Evolutionary conservation across 306 rosid genomes (phyloP), one percentile per base, ranked within the genome.

Genomic region (Cicer bijugum): DNA sequence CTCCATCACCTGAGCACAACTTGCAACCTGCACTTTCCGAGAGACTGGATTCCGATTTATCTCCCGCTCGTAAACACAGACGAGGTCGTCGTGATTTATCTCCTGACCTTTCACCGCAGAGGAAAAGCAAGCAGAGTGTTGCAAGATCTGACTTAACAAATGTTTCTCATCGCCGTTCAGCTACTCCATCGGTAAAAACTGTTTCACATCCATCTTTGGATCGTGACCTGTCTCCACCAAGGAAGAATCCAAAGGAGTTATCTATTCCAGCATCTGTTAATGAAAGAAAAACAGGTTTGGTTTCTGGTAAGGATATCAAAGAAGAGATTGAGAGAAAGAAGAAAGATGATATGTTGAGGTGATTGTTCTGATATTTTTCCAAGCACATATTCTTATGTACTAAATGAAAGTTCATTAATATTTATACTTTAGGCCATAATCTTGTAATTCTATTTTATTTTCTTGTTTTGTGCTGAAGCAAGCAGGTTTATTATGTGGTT

Each of bases 251-350:
- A 20, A 88, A 85, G 78, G 84, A 81, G 37, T 20, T 12, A 3
- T 66, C 89, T 20, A 66, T 58, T 74, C 75, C 85, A 9, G 69
- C 53, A 67, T 66, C 91, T 38, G 51, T 45, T 44, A 85, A 80
- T 62, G 86, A 80, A 66, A 68, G 14, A 16, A 93, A 82, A 81
- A 89, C 91, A 43, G 97, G 97, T 63, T 75, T 94, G 79, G 76
- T 89, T 39, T 83, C 97, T 80, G 96, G 96, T 47, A 74, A 67
- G 82, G 97, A 91, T 37, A 87, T 89, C 28, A 87, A 88, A 55
- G 88, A 91, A 55, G 99, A 91, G 82, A 87, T 89, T 77, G 80
- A 85, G 48, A 87, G 73, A 82, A 88, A 82, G 12, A 89, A 85
- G 87, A 85, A 83, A 75, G 88, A 85, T 44, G 95, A 89, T 70